A percentile compares a stretch with the other conserved stretches of the same genome.
Conservation (phyloP, 1,284 basidiomycete species). For the Naganishia liquefaciens region DNA sequence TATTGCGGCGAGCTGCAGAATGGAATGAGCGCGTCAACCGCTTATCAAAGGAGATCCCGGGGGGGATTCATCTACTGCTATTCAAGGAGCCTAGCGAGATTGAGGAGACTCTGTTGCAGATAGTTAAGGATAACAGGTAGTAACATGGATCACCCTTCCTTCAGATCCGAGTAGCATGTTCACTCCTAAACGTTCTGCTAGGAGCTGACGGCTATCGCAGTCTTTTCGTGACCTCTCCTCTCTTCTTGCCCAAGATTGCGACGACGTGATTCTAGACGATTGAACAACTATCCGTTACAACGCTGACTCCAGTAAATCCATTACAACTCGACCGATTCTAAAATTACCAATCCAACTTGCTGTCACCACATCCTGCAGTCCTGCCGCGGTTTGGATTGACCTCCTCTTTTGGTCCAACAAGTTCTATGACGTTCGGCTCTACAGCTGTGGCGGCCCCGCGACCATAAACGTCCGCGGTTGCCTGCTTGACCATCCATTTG, state of each 20-base stretch:
- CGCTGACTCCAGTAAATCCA: background rate
- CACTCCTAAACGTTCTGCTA: too few relatives aligned
- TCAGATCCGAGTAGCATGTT: too few relatives aligned
- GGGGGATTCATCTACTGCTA: conserved; percentile 37
- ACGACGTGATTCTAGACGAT: background rate
- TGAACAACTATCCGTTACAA: background rate
- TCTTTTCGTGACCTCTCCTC: too few relatives aligned
- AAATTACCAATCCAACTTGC: conserved; percentile 21
- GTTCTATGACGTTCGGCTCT: conserved; percentile 54
- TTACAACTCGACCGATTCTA: conserved; percentile 3
- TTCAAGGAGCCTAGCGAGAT: conserved; percentile 43
- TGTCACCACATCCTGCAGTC: conserved; percentile 19
- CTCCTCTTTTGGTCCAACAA: conserved; percentile 50
- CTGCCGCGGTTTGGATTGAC: conserved; percentile 24
- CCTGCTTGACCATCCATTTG: conserved; percentile 58
- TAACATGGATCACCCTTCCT: background rate
- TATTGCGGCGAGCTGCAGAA: conserved; percentile 40
- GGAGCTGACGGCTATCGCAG: too few relatives aligned
- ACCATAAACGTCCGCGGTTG: conserved; percentile 58
- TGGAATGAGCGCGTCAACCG: conserved; percentile 41
- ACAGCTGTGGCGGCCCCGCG: conserved; percentile 51
- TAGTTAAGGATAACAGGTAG: conserved; percentile 9
- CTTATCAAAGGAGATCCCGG: conserved; percentile 36
- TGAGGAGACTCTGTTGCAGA: conserved; percentile 33
- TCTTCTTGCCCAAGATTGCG: too few relatives aligned